Conservation (phyloP, 2,329 filamentous ascomycete species). For the Emergomyces orientalis region DNA sequence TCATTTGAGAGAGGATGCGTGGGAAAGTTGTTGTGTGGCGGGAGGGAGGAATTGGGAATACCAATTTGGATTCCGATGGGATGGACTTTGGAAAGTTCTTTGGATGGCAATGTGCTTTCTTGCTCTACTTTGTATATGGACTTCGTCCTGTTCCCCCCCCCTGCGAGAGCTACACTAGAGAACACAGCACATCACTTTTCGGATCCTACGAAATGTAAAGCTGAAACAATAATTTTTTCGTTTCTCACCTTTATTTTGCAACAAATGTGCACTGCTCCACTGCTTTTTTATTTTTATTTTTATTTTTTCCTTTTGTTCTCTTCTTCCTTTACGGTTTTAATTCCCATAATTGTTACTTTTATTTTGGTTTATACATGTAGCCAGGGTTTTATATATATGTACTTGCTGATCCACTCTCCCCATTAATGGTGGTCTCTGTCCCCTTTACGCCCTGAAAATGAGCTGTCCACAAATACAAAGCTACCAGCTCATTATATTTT, state of each 20-base stretch:
- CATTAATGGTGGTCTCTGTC: neutral
- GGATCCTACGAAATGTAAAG: neutral
- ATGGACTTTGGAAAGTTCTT: neutral
- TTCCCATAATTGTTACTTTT: neutral
- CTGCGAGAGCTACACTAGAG: neutral
- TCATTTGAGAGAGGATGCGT: slow-evolving; percentile 11
- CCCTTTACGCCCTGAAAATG: too few species aligned
- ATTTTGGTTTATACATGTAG: neutral
- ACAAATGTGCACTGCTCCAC: neutral
- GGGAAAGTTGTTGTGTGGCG: neutral
- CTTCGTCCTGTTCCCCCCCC: neutral
- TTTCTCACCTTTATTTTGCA: neutral
- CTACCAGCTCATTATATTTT: too few species aligned
- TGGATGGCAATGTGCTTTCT: neutral
- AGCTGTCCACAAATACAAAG: too few species aligned
- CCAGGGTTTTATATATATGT: neutral
- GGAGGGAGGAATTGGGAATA: neutral
- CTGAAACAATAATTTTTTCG: neutral
- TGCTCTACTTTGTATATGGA: neutral
- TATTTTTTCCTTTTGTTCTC: neutral
- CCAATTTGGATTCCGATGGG: neutral
- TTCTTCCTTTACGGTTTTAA: neutral
- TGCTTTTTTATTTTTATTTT: neutral
- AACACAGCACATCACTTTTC: neutral
- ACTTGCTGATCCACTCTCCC: neutral